Evolutionary conservation across 2,329 filamentous ascomycete species (phyloP).

Genomic region (Pezicula rhizophila): DNA sequence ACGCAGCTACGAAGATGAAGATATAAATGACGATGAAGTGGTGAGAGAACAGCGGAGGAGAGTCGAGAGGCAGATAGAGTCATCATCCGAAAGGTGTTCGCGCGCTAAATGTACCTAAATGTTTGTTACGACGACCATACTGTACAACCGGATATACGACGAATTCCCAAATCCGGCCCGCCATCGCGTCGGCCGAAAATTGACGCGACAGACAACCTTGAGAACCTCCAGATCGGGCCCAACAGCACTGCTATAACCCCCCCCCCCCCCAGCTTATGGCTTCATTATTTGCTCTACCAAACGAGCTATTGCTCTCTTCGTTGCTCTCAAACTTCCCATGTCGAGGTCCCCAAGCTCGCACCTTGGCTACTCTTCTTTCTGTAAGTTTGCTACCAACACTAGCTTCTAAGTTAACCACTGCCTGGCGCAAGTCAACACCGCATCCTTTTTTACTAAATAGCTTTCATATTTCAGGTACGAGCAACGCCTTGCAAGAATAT

Average conservation of each 20-base stretch:
- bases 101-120: background rate
- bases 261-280: conserved; percentile 22
- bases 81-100: background rate
- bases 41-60: no score
- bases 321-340: conserved; percentile 47
- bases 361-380: conserved; percentile 47
- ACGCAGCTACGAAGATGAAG: background rate
- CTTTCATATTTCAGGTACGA: conserved; percentile 8
- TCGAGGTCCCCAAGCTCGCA: conserved; percentile 52
- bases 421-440: background rate
- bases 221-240: no score
- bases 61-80: no score
- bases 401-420: background rate
- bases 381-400: conserved; percentile 33
- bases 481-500: conserved; percentile 42
- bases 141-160: no score
- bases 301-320: conserved; percentile 41
- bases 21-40: background rate
- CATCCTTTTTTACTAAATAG: background rate
- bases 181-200: no score
- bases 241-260: no score
- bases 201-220: no score
- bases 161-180: no score
- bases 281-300: conserved; percentile 44
- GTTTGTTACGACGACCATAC: no score